These are phyloP conservation scores for Sclerotinia spermophila DNA, from an alignment of 2,329 filamentous ascomycete genomes.

Conservation along the genomic window DNA sequence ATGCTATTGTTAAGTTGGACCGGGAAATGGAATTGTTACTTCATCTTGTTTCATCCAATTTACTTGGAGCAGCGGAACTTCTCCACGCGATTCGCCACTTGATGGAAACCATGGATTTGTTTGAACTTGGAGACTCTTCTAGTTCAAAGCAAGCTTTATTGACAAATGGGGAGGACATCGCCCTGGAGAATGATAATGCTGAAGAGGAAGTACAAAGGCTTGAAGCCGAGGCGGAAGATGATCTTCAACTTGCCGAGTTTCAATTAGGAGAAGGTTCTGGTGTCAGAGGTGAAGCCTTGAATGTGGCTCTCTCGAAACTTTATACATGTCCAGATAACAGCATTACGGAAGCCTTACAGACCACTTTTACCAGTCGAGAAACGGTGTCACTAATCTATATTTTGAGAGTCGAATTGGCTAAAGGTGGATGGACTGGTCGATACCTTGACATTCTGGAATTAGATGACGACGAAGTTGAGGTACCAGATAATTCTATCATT, in stretches of 20 bases:
- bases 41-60: constrained; percentile 61
- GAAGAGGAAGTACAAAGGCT: constrained; percentile 45
- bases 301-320: constrained; percentile 65
- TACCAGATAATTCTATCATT: constrained; percentile 64
- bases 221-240: constrained; percentile 59
- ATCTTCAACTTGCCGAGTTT: constrained; percentile 65
- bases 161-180: constrained; percentile 27
- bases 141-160: constrained; percentile 30
- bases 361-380: constrained; percentile 62
- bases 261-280: constrained; percentile 63
- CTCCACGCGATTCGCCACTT: constrained; percentile 62
- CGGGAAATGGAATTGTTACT: constrained; percentile 64
- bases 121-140: constrained; percentile 28
- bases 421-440: constrained; percentile 70
- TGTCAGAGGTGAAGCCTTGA: constrained; percentile 60
- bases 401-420: constrained; percentile 67
- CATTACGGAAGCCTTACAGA: constrained; percentile 61
- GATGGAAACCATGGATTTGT: constrained; percentile 65
- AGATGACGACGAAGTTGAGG: constrained; percentile 45
- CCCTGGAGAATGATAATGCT: constrained; percentile 23
- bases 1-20: constrained; percentile 61
- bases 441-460: constrained; percentile 57
- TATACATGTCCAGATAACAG: constrained; percentile 58
- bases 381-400: constrained; percentile 69
- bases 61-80: constrained; percentile 63